A percentile compares a stretch with the other conserved stretches of the same genome.
Conservation (phyloP, 2,329 filamentous ascomycete species). For the Sporothrix curviconia region DNA sequence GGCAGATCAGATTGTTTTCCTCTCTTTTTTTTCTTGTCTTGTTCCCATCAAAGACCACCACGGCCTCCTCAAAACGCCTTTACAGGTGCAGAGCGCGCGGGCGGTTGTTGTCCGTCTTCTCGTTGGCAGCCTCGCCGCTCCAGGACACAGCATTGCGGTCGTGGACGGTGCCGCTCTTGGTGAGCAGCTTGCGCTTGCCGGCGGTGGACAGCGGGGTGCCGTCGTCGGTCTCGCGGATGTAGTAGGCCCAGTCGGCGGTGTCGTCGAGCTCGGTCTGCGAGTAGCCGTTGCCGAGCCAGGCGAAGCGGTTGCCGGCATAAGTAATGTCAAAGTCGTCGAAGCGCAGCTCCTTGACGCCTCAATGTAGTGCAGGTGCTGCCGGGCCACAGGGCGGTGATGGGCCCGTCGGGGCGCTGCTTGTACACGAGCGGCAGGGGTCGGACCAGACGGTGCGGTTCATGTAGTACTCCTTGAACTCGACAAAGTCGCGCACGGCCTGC, state of each 20-base stretch:
- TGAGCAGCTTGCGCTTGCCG: conserved; percentile 21
- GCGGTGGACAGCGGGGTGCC: conserved; percentile 15
- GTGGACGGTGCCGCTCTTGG: conserved; percentile 24
- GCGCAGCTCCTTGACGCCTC: conserved; percentile 25
- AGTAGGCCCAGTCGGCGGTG: conserved; percentile 29
- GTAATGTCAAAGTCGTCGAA: conserved; percentile 29
- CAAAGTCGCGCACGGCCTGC: conserved; percentile 22
- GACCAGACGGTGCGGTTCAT: conserved; percentile 27
- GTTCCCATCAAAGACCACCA: neutral
- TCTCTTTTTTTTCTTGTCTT: neutral
- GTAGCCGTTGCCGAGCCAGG: conserved; percentile 31
- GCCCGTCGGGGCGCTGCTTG: conserved; percentile 22
- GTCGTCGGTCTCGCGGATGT: conserved; percentile 16
- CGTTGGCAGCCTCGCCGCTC: conserved; percentile 4
- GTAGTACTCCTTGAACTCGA: conserved; percentile 28
- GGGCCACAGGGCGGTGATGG: conserved; percentile 23
- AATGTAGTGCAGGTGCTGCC: conserved; percentile 24
- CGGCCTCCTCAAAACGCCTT: neutral
- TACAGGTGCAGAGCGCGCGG: conserved; percentile 1
- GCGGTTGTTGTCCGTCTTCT: neutral
- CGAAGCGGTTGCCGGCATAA: conserved; percentile 20
- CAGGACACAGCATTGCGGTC: conserved; percentile 20
- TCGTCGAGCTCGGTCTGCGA: conserved; percentile 37
- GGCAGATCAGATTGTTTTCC: neutral
- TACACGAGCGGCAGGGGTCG: conserved; percentile 26